These are phyloP conservation scores for Leccinum barrowsii DNA, from an alignment of 768 basidiomycete species.

Conservation along the genomic window DNA sequence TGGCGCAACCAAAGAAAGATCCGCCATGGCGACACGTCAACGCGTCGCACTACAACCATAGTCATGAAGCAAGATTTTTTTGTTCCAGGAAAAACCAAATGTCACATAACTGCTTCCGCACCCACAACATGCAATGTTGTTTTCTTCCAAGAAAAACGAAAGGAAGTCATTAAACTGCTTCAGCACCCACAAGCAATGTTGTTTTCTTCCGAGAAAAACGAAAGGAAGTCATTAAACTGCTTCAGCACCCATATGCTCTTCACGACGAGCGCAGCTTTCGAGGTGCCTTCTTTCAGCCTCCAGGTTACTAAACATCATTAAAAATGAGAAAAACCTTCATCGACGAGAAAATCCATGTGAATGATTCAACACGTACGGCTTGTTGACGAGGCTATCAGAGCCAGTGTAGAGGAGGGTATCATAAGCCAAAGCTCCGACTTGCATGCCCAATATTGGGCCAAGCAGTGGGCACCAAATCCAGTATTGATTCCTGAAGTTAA, in stretches of 20 bases:
- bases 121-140: background rate
- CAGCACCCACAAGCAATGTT: background rate
- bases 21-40: background rate
- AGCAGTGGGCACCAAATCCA: constrained; percentile 71
- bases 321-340: background rate
- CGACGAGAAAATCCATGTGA: background rate
- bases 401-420: constrained; percentile 58
- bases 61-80: background rate
- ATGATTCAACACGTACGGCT: constrained; percentile 36
- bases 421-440: constrained; percentile 52
- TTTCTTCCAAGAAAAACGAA: background rate
- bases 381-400: constrained; percentile 50
- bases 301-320: constrained; percentile 7
- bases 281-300: constrained; percentile 16
- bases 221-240: constrained; percentile 7
- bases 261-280: constrained; percentile 3
- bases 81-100: no score
- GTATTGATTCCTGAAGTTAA: background rate
- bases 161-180: constrained; percentile 8
- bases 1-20: background rate
- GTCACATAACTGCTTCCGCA: no score
- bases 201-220: background rate
- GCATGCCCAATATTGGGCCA: constrained; percentile 57
- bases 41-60: background rate
- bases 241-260: background rate